Evolutionary conservation across 2,329 filamentous ascomycete species (phyloP), one percentile per base, ranked within the genome.

Genomic region (Dactylonectria macrodidyma): DNA sequence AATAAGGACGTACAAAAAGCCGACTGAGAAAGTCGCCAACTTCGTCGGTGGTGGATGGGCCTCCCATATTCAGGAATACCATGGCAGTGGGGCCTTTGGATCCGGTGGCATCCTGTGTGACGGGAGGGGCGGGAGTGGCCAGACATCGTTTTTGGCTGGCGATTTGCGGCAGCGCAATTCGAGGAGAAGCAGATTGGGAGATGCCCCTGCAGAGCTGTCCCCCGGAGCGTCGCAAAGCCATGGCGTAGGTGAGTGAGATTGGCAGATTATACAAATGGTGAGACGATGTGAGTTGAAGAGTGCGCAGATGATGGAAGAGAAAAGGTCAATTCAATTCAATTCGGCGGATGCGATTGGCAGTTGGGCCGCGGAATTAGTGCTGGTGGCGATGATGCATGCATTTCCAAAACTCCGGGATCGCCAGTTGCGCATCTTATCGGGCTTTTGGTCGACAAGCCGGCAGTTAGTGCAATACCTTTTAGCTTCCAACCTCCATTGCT

Each of bases 51-150:
- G 93, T 97, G 1, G 94, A 93, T 3, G 96, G 96, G 0, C 96
- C 96, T 67, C 96, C 96, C 96, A 99, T 99, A 83, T 99, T 99
- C 84, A 99, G 90, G 78, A 99, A 98, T 14, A 99, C 96, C 90
- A 99, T 98, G 50, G 96, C 96, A 5, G 96, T 99, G 8, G 95
- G 95, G 0, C 95, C 95, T 78, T 93, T 87, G 48, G 87, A 88
- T 12, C 88, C 89, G 1, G 89, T 89, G 7, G 88, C 86, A 87
- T 94, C 88, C 80, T 97, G 94, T 0, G 93, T 95, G 24, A 96
- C 94, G 8, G 94, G 93, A 11, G 93, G 92, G 5, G 89, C 90
- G 22, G 79, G 75, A 46, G 81, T 83, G 60, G 82, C 81, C 57
- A 84, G 71, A 36, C 76, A 69, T 68, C 81, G 76, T 62, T 67